phyloP scores from a whole-genome alignment of 306 rosid species.

The Vicia sativa region DNA sequence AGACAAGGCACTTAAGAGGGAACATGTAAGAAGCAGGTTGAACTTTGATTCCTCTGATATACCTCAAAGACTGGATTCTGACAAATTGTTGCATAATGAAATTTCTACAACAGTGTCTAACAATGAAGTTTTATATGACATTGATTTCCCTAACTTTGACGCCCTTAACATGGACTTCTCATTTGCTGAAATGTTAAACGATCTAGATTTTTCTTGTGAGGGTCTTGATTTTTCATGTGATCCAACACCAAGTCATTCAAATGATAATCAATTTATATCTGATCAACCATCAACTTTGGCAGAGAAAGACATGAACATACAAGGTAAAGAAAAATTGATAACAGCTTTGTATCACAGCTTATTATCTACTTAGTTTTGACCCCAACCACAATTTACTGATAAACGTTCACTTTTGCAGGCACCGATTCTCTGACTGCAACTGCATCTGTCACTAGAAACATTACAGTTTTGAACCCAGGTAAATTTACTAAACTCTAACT shows the following conservation, averaged over 20 bases:
- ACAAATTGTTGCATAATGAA: slow-evolving; percentile 44
- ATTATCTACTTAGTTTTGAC: neutral
- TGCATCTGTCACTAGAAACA: slow-evolving; percentile 63
- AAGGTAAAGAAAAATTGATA: slow-evolving; percentile 41
- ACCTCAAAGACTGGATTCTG: slow-evolving; percentile 42
- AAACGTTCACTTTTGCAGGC: slow-evolving; percentile 47
- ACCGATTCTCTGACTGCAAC: slow-evolving; percentile 53
- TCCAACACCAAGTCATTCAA: slow-evolving; percentile 45
- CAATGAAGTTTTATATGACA: slow-evolving; percentile 51
- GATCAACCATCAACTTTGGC: slow-evolving; percentile 51
- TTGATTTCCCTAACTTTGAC: slow-evolving; percentile 63
- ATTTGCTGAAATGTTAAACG: slow-evolving; percentile 65
- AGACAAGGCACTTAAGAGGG: slow-evolving; percentile 59
- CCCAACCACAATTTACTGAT: slow-evolving; percentile 6
- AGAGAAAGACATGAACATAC: slow-evolving; percentile 51
- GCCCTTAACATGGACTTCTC: slow-evolving; percentile 65
- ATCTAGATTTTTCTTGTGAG: slow-evolving; percentile 60
- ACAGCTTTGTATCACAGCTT: slow-evolving; percentile 2
- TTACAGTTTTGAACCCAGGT: slow-evolving; percentile 75
- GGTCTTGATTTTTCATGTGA: slow-evolving; percentile 53
- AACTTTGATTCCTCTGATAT: slow-evolving; percentile 64
- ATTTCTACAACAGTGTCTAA: slow-evolving; percentile 54
- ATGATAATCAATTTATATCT: slow-evolving; percentile 20
- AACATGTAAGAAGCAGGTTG: slow-evolving; percentile 73
- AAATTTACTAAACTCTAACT: slow-evolving; percentile 11